Conservation (phyloP, 2,329 filamentous ascomycete genomes). For the Neonectria faginata region DNA sequence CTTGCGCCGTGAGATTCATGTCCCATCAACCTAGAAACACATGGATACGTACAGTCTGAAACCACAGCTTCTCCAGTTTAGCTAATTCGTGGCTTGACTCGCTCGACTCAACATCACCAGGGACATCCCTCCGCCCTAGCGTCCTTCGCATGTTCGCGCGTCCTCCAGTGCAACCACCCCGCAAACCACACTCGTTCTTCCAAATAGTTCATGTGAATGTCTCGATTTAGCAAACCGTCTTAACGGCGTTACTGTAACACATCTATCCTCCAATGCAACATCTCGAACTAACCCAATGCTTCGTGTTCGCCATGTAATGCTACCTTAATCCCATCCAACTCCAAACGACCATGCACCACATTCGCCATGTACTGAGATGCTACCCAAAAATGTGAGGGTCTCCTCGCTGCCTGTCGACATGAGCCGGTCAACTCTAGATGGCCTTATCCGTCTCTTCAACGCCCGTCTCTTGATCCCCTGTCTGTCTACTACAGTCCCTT, state of each 20-base stretch:
- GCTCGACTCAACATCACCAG: conserved; percentile 22
- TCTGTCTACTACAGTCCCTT: background rate
- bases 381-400: conserved; percentile 8
- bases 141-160: background rate
- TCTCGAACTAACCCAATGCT: conserved; percentile 19
- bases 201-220: background rate
- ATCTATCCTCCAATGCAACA: conserved; percentile 7
- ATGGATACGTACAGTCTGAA: too few relatives aligned
- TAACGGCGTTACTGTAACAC: background rate
- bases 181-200: background rate
- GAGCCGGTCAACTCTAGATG: background rate
- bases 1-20: too few relatives aligned
- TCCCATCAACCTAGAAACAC: too few relatives aligned
- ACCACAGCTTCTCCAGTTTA: too few relatives aligned
- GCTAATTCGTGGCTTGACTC: background rate
- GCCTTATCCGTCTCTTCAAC: background rate
- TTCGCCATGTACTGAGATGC: conserved; percentile 2
- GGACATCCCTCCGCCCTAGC: conserved; percentile 1
- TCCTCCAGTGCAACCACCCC: background rate
- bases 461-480: background rate
- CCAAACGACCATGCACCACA: conserved; percentile 10
- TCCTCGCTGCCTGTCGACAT: background rate
- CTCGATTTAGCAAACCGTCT: conserved; percentile 13
- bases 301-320: conserved; percentile 19
- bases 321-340: conserved; percentile 24